Base-by-base conservation (phyloP, 148 eudicot species). In the Arctostaphylos glauca region DNA sequence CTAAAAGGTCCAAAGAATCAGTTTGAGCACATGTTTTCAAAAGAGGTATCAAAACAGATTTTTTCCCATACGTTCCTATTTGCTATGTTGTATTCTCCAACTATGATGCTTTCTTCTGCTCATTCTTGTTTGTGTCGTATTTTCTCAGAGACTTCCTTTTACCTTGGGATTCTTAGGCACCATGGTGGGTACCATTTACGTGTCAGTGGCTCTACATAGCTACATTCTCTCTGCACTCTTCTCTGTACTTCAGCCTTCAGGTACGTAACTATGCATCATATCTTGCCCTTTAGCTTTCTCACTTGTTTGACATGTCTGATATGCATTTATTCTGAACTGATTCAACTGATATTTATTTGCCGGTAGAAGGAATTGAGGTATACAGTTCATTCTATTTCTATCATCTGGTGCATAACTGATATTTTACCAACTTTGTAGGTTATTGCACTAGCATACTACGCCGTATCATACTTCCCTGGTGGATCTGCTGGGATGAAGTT, bases 131-230 rank as follows among this genome's bases (percentile, higher is more conserved):
- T 23, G 68, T 23, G 16, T 78, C 76, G 4, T 82, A 52, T 71
- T 60, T 86, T 10, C 75, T 80, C 95, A 94, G 99, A 91, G 99
- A 87, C 99, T 96, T 84, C 99, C 99, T 71, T 93, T 96, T 64
- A 94, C 99, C n/a, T 16, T 96, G 86, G 99, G 94, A 82, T 94
- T 96, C 81, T 85, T 96, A 10, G 94, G 91, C 68, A 91, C 97
- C 84, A 92, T 94, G 99, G 81, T 90, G 79, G 98, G 99, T 52
- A 96, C 99, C 75, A 86, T 96, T 78, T 96, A 96, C 78, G 99
- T 96, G 74, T 96, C 99, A 78, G 94, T 96, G 99, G 98, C 91
- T 89, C 97, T 96, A 68, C 99, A 96, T 83, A 96, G 99, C 89
- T 96, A 96, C 86, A 76, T 96, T 72, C 90, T 96, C 49, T 94